A percentile compares a stretch with the other conserved stretches of the same genome.
Evolutionary conservation across 495 filamentous ascomycete species (phyloP).

Genomic region (Lasiosphaeria ovina): DNA sequence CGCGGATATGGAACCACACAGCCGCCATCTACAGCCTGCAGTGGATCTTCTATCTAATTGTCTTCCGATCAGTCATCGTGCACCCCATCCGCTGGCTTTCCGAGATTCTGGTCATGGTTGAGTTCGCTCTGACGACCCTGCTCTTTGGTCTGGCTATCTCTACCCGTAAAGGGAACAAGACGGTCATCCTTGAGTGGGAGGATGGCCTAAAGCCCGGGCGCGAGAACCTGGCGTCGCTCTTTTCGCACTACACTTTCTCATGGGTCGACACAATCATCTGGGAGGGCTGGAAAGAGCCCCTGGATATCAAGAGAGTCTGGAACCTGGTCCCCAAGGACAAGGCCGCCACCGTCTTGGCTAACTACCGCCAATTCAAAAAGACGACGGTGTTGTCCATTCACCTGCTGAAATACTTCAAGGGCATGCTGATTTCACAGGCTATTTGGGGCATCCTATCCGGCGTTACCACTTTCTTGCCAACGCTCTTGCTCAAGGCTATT

Average conservation of each 20-base stretch:
- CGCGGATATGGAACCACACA: constrained; percentile 90
- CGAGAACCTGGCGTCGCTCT: constrained; percentile 81
- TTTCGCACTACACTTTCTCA: constrained; percentile 82
- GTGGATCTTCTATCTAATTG: constrained; percentile 71
- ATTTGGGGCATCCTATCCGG: constrained; percentile 75
- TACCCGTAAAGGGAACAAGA: constrained; percentile 89
- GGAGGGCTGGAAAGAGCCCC: constrained; percentile 84
- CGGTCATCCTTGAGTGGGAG: constrained; percentile 81
- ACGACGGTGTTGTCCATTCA: constrained; percentile 78
- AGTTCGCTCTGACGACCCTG: constrained; percentile 72
- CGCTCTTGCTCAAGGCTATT: constrained; percentile 84
- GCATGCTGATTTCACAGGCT: constrained; percentile 72
- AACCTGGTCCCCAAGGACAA: constrained; percentile 87
- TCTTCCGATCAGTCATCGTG: constrained; percentile 83
- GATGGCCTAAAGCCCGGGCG: constrained; percentile 78
- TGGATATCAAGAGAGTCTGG: constrained; percentile 85
- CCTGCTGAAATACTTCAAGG: constrained; percentile 78
- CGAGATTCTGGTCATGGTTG: constrained; percentile 59
- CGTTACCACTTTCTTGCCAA: constrained; percentile 84
- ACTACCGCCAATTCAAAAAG: constrained; percentile 84
- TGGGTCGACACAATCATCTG: constrained; percentile 91
- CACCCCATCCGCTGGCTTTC: constrained; percentile 65
- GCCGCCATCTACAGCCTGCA: constrained; percentile 78
- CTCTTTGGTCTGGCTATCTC: constrained; percentile 72
- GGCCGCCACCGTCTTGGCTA: constrained; percentile 69